phyloP scores from a whole-genome alignment of 2,329 filamentous ascomycete genomes.

The Fusarium guadeloupense region DNA sequence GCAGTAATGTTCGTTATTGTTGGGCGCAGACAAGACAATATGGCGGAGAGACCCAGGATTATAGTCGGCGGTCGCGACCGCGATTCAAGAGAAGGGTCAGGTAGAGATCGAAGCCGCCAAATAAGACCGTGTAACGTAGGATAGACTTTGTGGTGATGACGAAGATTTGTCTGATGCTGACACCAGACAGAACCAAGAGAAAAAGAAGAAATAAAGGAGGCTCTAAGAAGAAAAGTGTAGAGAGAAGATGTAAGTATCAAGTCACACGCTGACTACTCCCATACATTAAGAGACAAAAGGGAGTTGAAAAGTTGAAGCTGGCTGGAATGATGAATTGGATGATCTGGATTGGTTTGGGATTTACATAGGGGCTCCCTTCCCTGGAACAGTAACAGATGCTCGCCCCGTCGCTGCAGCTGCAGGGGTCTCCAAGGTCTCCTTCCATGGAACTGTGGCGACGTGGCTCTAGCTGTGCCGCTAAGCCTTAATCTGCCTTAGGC shows the following conservation, averaged over 20 bases:
- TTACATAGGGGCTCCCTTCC: slow-evolving; percentile 32
- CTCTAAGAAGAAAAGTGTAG: background rate
- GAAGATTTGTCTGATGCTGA: slow-evolving; percentile 23
- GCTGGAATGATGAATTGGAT: slow-evolving; percentile 36
- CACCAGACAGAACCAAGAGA: slow-evolving; percentile 2
- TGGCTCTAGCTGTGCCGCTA: slow-evolving; percentile 31
- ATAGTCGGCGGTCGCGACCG: slow-evolving; percentile 21
- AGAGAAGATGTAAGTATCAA: slow-evolving; percentile 1
- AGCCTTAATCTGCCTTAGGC: slow-evolving; percentile 11
- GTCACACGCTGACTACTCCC: slow-evolving; percentile 6
- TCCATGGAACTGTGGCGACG: slow-evolving; percentile 26
- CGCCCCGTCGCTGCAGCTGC: background rate
- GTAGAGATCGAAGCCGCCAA: slow-evolving; percentile 15
- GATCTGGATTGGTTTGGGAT: slow-evolving; percentile 32
- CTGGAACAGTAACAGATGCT: background rate
- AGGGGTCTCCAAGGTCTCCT: slow-evolving; percentile 27
- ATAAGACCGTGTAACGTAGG: slow-evolving; percentile 33
- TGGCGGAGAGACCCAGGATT: slow-evolving; percentile 9
- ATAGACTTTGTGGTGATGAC: slow-evolving; percentile 26
- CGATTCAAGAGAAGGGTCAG: slow-evolving; percentile 3
- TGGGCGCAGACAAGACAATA: background rate
- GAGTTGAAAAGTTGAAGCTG: slow-evolving; percentile 21
- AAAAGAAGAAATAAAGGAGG: slow-evolving; percentile 2
- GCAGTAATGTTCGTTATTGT: slow-evolving; percentile 7
- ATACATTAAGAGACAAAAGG: slow-evolving; percentile 23